Evolutionary conservation across 495 filamentous ascomycete species (phyloP).

Genomic region (Neurospora africana): DNA sequence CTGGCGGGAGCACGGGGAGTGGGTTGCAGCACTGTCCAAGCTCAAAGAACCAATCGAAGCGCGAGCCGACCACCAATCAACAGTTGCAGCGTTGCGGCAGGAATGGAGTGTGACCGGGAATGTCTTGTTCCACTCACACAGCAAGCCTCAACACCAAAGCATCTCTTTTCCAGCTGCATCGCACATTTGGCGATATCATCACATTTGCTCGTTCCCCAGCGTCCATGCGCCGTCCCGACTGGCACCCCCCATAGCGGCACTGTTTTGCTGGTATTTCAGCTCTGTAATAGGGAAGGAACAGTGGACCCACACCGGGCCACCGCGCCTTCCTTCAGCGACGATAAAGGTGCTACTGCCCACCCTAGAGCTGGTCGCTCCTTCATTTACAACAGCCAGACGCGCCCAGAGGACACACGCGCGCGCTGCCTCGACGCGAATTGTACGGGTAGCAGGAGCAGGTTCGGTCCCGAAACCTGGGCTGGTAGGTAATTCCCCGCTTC

Average conservation of each 20-base stretch:
- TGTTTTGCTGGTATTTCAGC: not conserved
- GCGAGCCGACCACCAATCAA: not conserved
- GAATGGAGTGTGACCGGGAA: not conserved
- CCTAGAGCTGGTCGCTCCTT: not conserved
- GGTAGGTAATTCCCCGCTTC: not conserved
- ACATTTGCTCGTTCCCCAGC: not conserved
- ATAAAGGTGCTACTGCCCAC: not conserved
- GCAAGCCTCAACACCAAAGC: not conserved
- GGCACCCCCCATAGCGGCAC: not conserved
- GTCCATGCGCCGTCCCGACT: not conserved
- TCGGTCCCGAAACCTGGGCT: not conserved
- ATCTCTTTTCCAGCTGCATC: not conserved
- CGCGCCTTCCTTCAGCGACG: not conserved
- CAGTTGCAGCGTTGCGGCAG: not conserved
- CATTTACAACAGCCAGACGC: not conserved
- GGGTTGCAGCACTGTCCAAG: not conserved
- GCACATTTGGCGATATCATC: not conserved
- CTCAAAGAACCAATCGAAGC: not conserved
- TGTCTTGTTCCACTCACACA: not conserved
- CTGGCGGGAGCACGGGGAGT: not conserved
- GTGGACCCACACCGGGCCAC: not conserved
- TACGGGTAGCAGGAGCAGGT: not conserved
- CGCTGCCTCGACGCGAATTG: not conserved
- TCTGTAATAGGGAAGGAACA: not conserved
- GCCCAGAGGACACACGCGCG: not conserved